Evolutionary conservation across 2,329 filamentous ascomycete species (phyloP), one percentile per base, ranked within the genome.

Genomic region (Diaporthe capsici): DNA sequence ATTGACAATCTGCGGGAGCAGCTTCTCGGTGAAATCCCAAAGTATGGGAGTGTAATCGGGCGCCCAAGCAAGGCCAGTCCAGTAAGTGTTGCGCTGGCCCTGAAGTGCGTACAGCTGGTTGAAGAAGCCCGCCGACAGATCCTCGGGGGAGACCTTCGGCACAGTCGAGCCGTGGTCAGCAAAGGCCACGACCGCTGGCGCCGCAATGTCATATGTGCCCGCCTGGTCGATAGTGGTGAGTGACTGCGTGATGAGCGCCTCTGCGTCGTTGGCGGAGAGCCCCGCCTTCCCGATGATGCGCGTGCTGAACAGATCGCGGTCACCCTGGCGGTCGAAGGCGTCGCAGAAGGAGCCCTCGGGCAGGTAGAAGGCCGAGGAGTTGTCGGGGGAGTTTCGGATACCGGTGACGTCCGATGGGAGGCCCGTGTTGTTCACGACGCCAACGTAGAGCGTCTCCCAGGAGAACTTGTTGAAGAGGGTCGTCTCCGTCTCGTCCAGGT

Each of bases 401-500:
- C 71, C 71, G n/a, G 71, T 72, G 5, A 72, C 31, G n/a, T 72
- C 57, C 13, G 55, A 39, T 3, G 71, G 71, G 13, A 72, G 57
- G 8, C 71, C 57, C 0, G 71, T 72, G 47, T 60, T 60, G 55
- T 53, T 63, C n/a, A 72, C 71, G n/a, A 72, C 71, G 47, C 71
- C 71, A 10, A 72, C 71, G 22, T 61, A 72, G 6, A 72, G 71
- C 8, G 71, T 72, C 31, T 72, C 71, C 71, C 71, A 72, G 3
- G 71, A 72, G 55, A 72, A 72, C 58, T 72, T 72, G 28, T 31
- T 51, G 37, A 72, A 72, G 28, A 84, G 63, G 0, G 17, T 28
- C 0, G 55, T 28, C 65, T 85, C 83, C 4, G 67, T 67, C 0
- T 76, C 47, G 74, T 83, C 80, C 8, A 84, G 80, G 53, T 83